Base-by-base conservation (phyloP, 2,329 filamentous ascomycete genomes). In the Cyanodermella asteris region DNA sequence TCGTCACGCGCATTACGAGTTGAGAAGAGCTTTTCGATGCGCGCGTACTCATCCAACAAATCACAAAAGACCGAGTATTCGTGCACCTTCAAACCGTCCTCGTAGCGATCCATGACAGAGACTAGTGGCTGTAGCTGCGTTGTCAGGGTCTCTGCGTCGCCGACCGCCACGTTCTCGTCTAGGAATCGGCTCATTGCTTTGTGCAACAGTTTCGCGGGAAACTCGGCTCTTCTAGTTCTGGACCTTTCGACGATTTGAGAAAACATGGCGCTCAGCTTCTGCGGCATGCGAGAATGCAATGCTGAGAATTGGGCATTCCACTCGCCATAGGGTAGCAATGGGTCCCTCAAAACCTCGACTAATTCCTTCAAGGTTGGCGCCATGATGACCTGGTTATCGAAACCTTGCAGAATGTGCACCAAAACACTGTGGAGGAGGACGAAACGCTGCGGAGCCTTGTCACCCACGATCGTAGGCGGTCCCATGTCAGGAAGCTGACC, bases 361-460 rank as follows among this genome's bases (percentile, higher is more conserved):
- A 94, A 60, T 44, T 87, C 77, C 51, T 77, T 80, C 13, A 97
- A 59, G 2, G 81, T 87, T 31, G 68, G 52, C 25, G 68, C 64
- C 84, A 97, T 91, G 50, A 94, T 81, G 37, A 93, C 73, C 37
- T 91, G 84, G 62, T 97, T 97, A 54, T 97, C 87, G 44, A 80
- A 97, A 31, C 87, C 87, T 40, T 72, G 61, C 10, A 97, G 65
- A 36, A 97, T 94, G 51, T 93, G 82, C 43, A 65, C 58, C 22
- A 94, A 64, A 32, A 80, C 77, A 47, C 61, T 70, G 52, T 71
- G 65, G 13, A 91, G 62, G 31, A 82, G 61, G 13, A 64, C 55
- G 47, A 91, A 93, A 34, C 72, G 66, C 59, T 97, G 87, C 13
- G 82, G 71, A 13, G 87, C 74, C 63, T 97, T 97, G 53, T 58